These are phyloP conservation scores for Aristolochia californica DNA, from an alignment of 164 flowering plant genomes.

Conservation along the genomic window DNA sequence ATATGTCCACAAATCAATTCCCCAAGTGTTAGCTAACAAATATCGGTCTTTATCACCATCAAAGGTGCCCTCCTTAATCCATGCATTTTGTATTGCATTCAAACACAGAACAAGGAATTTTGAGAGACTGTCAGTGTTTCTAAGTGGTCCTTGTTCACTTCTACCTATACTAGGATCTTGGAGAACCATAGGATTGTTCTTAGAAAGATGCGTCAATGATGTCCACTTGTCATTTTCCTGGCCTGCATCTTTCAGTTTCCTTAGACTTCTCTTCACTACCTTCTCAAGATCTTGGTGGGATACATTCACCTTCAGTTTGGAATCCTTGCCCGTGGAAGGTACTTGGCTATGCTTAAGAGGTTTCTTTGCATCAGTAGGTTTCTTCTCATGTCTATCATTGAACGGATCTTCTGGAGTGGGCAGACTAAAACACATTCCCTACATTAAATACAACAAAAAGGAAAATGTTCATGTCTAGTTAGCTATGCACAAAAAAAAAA, in stretches of 20 bases:
- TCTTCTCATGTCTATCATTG: conserved; percentile 53
- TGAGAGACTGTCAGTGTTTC: conserved; percentile 36
- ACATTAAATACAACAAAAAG: conserved; percentile 3
- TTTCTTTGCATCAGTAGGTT: conserved; percentile 8
- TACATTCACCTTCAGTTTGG: conserved; percentile 1
- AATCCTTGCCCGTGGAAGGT: too few species aligned
- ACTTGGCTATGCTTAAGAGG: conserved; percentile 5
- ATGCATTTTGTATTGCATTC: conserved; percentile 49
- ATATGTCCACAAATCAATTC: conserved; percentile 68
- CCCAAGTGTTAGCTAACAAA: conserved; percentile 56
- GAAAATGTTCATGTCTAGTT: neutral
- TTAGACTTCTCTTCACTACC: conserved; percentile 7
- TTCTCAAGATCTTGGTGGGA: conserved; percentile 1
- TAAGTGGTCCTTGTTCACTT: conserved; percentile 10
- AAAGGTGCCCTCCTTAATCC: conserved; percentile 23
- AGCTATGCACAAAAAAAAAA: neutral
- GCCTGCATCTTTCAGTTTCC: conserved; percentile 7
- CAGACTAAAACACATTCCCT: conserved; percentile 96
- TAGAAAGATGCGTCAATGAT: too few species aligned
- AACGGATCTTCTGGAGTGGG: conserved; percentile 90
- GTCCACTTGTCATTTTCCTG: conserved; percentile 2
- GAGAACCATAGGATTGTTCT: neutral
- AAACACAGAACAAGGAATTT: conserved; percentile 67
- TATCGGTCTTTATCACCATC: conserved; percentile 23
- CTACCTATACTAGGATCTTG: conserved; percentile 4